Percentiles rank a stretch among this genome's conserved stretches.
phyloP scores from a whole-genome alignment of 2,329 filamentous ascomycete species.

The Neurospora sp. region DNA sequence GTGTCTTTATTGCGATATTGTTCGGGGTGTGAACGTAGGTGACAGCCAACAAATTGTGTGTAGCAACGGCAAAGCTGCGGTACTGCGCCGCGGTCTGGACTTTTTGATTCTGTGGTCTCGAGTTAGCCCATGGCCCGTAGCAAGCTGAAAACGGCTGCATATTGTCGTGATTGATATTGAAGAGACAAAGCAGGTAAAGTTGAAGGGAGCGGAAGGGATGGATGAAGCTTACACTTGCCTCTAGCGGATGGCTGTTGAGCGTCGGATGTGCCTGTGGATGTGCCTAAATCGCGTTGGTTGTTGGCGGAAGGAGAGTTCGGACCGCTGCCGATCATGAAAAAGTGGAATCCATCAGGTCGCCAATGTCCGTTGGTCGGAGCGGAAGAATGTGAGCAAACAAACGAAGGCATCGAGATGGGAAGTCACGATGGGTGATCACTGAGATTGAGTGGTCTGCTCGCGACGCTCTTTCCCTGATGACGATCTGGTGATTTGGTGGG shows the following conservation, averaged over 20 bases:
- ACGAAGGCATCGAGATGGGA: background rate
- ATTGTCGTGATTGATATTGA: background rate
- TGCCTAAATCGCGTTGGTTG: background rate
- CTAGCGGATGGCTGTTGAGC: background rate
- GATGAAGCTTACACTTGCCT: background rate
- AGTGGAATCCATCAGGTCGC: background rate
- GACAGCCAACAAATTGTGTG: background rate
- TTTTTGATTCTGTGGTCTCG: background rate
- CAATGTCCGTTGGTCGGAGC: background rate
- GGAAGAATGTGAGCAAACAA: background rate
- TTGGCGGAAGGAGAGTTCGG: background rate
- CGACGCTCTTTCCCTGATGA: background rate
- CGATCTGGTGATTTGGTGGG: background rate
- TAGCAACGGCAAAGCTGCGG: background rate
- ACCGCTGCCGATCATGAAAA: background rate
- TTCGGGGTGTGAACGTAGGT: background rate
- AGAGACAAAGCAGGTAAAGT: background rate
- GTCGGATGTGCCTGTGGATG: background rate
- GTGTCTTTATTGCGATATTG: background rate
- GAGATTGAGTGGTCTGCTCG: background rate
- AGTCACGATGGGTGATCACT: background rate
- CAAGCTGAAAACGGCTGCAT: background rate
- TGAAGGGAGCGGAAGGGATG: background rate
- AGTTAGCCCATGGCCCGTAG: background rate
- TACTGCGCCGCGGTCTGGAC: background rate